These are phyloP conservation scores for Coemansia sp. DNA, from an alignment of 192 early-diverging fungal species.

Conservation along the genomic window DNA sequence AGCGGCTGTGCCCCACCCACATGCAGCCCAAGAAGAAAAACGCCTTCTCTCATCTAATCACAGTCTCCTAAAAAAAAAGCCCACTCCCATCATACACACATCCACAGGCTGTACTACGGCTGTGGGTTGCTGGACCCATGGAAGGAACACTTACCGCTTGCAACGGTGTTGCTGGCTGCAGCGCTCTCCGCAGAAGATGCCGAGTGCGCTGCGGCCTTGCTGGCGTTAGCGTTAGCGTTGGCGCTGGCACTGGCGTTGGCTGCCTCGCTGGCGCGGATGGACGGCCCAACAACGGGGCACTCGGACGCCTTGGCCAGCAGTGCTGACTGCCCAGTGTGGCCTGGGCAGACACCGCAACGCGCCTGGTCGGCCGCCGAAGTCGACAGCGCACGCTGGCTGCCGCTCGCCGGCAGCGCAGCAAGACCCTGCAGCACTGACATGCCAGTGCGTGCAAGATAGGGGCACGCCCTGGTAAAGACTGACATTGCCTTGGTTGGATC, in stretches of 20 bases:
- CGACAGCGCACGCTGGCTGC: slow-evolving; percentile 29
- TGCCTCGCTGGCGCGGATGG: slow-evolving; percentile 45
- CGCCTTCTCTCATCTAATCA: slow-evolving; percentile 27
- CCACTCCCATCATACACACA: neutral
- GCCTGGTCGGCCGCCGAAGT: slow-evolving; percentile 47
- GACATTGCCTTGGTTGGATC: slow-evolving; percentile 55
- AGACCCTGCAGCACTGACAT: slow-evolving; percentile 45
- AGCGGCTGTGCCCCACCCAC: no score
- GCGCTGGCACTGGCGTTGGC: slow-evolving; percentile 7
- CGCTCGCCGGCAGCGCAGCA: slow-evolving; percentile 9
- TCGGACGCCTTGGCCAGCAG: slow-evolving; percentile 54
- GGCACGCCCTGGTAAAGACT: slow-evolving; percentile 49
- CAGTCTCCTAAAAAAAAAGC: neutral
- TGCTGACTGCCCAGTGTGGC: slow-evolving; percentile 53
- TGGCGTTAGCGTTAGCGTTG: neutral
- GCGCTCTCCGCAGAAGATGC: slow-evolving; percentile 29
- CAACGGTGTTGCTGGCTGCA: slow-evolving; percentile 1
- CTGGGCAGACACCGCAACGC: slow-evolving; percentile 50
- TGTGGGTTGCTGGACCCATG: neutral
- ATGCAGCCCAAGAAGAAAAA: neutral
- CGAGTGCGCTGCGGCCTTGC: slow-evolving; percentile 6
- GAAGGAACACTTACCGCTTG: slow-evolving; percentile 31
- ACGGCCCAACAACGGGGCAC: slow-evolving; percentile 53
- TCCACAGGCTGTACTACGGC: no score
- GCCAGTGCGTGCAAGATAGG: slow-evolving; percentile 53